Percentiles rank a stretch among this genome's conserved stretches.
These are phyloP conservation scores for Austroboletus rostrupii DNA, from an alignment of 1,284 basidiomycete genomes.

Conservation along the genomic window DNA sequence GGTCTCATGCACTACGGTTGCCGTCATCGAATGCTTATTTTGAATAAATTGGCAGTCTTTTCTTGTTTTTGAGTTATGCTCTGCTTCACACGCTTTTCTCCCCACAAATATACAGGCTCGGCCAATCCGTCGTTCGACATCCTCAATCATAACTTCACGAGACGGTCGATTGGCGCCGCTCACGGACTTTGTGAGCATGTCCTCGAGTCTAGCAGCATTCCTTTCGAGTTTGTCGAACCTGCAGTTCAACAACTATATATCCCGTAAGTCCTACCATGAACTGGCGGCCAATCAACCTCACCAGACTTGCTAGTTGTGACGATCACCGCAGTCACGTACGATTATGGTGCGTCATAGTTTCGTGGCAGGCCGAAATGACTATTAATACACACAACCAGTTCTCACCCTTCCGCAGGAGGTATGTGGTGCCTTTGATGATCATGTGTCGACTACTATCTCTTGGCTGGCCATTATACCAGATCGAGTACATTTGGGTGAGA, in stretches of 20 bases:
- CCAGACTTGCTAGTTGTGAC: background rate
- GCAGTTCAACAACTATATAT: conserved; percentile 9
- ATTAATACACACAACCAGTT: background rate
- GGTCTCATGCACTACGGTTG: too few species aligned
- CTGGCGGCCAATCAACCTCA: background rate
- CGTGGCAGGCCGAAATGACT: too few species aligned
- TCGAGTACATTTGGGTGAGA: conserved; percentile 11
- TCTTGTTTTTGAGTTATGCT: too few species aligned
- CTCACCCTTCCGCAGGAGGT: conserved; percentile 9
- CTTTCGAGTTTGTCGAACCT: conserved; percentile 1
- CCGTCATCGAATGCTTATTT: too few species aligned
- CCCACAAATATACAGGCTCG: too few species aligned
- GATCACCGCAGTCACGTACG: conserved; percentile 1
- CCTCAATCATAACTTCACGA: too few species aligned
- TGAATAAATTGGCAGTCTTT: too few species aligned
- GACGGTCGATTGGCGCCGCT: background rate
- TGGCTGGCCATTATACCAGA: background rate
- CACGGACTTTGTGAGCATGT: background rate
- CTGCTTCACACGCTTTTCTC: too few species aligned
- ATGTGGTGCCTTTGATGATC: background rate
- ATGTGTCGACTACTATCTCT: background rate
- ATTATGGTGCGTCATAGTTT: conserved; percentile 4
- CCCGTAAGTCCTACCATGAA: conserved; percentile 1
- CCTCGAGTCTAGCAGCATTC: background rate
- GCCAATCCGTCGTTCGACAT: too few species aligned